Base-by-base conservation (phyloP, 1,284 basidiomycete genomes). In the Ganoderma lingzhi region DNA sequence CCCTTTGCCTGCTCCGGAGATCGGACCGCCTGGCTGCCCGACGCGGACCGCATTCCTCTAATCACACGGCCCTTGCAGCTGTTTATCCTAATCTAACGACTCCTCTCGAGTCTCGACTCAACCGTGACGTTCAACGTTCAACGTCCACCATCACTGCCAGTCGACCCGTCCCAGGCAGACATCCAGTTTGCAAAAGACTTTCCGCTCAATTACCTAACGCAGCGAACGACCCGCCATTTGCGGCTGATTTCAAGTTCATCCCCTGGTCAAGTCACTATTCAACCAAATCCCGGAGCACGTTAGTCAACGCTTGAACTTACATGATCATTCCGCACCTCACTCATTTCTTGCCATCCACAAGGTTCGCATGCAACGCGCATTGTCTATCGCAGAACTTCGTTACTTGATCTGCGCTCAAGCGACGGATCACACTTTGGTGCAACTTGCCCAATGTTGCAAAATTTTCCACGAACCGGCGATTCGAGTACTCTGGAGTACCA, bases 401-500 rank as follows among this genome's bases (percentile, higher is more conserved):
- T 12, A 17, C 19, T 17, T 30, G 6, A 61, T 65, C 56, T 65
- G 64, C 64, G 9, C 32, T 2, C 30, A 23, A 6, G 28, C 64
- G 35, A 35, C 14, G 2, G 28, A 48, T 28, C 32, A 23, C 41
- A 28, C 30, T 17, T 51, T 65, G 23, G 64, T 55, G 5, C 19
- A 19, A 9, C 64, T 61, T 19, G 45, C 64, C 41, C 23, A 28
- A 39, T 48, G 32, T n/a, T 39, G 58, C 59, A 48, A n/a, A 28
- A 30, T 19, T 23, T 44, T 59, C n/a, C 64, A 65, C 17, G 64
- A 65, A 1, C 44, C 56, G 1, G 56, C 56, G 2, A 28, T 65
- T 4, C 42, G 59, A 48, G 56, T 59, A 8, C 56, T 65, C 3
- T 65, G 64, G 64, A n/a, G 15, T 19, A n/a, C 41, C 32, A 32